phyloP scores from a whole-genome alignment of 306 rosid species.

The Cotoneaster glaucophyllus region DNA sequence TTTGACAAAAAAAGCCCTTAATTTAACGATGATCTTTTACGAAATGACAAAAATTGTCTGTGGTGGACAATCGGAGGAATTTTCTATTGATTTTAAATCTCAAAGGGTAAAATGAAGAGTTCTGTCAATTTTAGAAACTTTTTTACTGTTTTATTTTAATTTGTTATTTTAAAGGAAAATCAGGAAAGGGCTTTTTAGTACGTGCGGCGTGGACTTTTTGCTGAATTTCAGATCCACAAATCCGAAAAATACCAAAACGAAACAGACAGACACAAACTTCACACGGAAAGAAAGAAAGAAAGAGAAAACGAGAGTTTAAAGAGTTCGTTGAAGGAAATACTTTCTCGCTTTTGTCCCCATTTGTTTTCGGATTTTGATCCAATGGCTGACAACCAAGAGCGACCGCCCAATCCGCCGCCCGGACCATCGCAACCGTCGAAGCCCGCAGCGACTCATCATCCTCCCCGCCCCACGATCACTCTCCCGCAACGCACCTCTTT shows the following conservation, averaged over 20 bases:
- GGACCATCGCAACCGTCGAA: constrained; percentile 27
- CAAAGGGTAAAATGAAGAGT: too few relatives aligned
- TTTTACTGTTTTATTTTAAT: too few relatives aligned
- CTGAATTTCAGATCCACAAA: constrained; percentile 44
- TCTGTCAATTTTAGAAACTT: too few relatives aligned
- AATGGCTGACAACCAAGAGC: constrained; percentile 41
- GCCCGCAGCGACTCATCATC: constrained; percentile 5
- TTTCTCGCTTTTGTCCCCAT: not conserved
- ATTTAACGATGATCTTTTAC: too few relatives aligned
- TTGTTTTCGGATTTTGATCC: not conserved
- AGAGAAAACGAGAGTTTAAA: not conserved
- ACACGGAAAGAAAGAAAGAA: not conserved
- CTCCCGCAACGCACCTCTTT: constrained; percentile 57
- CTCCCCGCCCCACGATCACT: constrained; percentile 40
- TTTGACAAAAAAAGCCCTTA: too few relatives aligned
- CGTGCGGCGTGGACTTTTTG: constrained; percentile 61
- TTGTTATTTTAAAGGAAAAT: not conserved
- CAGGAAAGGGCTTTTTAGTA: not conserved
- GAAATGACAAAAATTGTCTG: fast-evolving
- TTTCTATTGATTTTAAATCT: too few relatives aligned
- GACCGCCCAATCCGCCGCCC: constrained; percentile 9
- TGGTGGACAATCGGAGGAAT: too few relatives aligned
- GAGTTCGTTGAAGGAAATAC: not conserved
- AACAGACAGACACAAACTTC: not conserved
- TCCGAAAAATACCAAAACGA: not conserved